Conservation (phyloP, 148 eudicot species). For the Dysphania ambrosioides region DNA sequence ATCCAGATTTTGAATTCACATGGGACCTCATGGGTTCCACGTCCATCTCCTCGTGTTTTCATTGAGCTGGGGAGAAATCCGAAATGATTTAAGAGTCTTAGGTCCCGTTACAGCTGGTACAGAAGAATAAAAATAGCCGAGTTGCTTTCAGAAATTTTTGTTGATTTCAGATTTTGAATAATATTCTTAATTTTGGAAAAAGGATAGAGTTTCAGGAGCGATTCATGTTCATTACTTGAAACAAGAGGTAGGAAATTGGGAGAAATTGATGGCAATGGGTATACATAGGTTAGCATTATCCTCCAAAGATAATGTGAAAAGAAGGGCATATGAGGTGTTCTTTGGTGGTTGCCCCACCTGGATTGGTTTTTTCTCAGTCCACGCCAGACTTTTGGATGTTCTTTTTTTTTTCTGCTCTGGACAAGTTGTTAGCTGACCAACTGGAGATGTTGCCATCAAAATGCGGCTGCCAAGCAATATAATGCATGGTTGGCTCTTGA, state of each 20-base stretch:
- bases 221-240: background rate
- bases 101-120: slow-evolving; percentile 24
- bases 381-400: slow-evolving; percentile 9
- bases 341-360: slow-evolving; percentile 18
- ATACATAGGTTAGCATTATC: slow-evolving; percentile 19
- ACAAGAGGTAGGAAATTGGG: slow-evolving; percentile 15
- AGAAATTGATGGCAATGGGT: slow-evolving; percentile 9
- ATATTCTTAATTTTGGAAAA: background rate
- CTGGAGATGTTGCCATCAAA: slow-evolving; percentile 13
- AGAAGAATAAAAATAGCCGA: background rate
- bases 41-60: slow-evolving; percentile 15
- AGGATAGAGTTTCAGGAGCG: slow-evolving; percentile 1
- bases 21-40: slow-evolving; percentile 22
- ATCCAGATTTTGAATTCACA: slow-evolving; percentile 3
- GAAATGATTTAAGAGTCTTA: no score
- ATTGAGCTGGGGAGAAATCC: background rate
- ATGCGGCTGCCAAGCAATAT: background rate
- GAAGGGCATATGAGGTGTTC: slow-evolving; percentile 5
- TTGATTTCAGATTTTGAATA: background rate
- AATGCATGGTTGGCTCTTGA: background rate
- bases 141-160: slow-evolving; percentile 1
- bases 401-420: background rate
- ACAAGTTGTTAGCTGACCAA: background rate
- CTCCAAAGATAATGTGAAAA: slow-evolving; percentile 16
- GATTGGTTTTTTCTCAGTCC: background rate